Percentiles rank a stretch among this genome's conserved stretches.
These are phyloP conservation scores for Fusarium sp. DNA, from an alignment of 2,329 filamentous ascomycete species.

Conservation along the genomic window DNA sequence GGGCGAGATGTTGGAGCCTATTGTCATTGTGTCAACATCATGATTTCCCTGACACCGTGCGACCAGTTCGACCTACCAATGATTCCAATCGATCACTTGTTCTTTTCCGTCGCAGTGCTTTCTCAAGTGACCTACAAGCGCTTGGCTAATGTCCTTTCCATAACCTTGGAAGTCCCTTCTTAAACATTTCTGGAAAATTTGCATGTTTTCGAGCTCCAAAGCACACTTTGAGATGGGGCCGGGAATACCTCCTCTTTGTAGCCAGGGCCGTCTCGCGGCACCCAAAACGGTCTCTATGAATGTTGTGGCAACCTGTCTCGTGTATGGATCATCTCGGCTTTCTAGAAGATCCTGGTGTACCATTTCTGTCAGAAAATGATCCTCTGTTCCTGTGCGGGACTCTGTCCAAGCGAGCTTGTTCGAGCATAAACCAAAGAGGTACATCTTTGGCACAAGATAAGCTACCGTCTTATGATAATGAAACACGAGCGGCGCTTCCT, in stretches of 20 bases:
- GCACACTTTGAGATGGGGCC: conserved; percentile 14
- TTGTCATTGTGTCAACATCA: background rate
- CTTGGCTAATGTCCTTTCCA: background rate
- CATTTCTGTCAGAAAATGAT: conserved; percentile 8
- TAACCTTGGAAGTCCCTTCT: background rate
- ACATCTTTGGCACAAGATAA: conserved; percentile 9
- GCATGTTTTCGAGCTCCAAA: background rate
- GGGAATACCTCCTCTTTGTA: background rate
- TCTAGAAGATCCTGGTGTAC: conserved; percentile 11
- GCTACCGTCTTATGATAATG: conserved; percentile 21
- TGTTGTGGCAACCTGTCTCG: background rate
- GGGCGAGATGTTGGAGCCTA: background rate
- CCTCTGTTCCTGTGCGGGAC: background rate
- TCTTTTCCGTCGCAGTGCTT: background rate
- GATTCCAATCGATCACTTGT: conserved; percentile 5
- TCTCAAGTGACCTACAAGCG: background rate
- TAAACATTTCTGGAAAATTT: background rate
- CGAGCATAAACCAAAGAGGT: background rate
- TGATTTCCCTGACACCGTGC: background rate
- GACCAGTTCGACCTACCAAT: background rate
- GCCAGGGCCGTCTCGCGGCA: no score
- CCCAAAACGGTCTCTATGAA: background rate
- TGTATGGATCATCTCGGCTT: background rate
- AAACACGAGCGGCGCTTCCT: background rate
- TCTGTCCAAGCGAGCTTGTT: background rate